phyloP scores from a whole-genome alignment of 192 early-diverging fungal genomes.

The Mortierella antarctica region DNA sequence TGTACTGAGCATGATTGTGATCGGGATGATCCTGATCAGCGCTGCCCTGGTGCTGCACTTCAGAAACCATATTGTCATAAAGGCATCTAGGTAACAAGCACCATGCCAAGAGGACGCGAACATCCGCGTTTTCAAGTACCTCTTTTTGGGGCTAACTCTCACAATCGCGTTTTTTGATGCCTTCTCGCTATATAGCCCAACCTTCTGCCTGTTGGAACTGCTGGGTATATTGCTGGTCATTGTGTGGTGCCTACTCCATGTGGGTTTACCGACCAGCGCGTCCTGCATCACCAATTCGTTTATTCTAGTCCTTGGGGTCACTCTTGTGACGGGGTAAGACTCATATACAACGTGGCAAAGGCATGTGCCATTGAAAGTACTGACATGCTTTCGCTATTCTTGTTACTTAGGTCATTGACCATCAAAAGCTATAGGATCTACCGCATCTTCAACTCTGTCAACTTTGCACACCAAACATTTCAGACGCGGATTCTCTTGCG shows the following conservation, averaged over 20 bases:
- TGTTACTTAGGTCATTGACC: conserved; percentile 50
- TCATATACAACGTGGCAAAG: background rate
- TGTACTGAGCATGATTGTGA: conserved; percentile 35
- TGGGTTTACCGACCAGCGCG: conserved; percentile 38
- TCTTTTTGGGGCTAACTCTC: background rate
- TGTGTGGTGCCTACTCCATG: conserved; percentile 40
- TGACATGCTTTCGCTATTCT: background rate
- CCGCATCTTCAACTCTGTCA: conserved; percentile 60
- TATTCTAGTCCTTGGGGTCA: conserved; percentile 49
- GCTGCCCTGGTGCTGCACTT: conserved; percentile 45
- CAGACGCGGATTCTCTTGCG: conserved; percentile 20
- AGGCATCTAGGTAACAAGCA: conserved; percentile 56
- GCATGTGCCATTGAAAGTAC: background rate
- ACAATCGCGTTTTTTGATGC: background rate
- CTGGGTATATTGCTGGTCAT: conserved; percentile 57
- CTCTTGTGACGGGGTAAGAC: conserved; percentile 19
- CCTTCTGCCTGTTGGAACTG: conserved; percentile 59
- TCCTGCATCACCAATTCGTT: conserved; percentile 39
- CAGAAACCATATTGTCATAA: conserved; percentile 55
- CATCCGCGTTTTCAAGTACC: background rate
- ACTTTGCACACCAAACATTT: conserved; percentile 8
- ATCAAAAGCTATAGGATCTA: conserved; percentile 64
- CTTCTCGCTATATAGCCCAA: conserved; percentile 33
- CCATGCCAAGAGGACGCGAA: background rate
- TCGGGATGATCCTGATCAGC: conserved; percentile 28